phyloP scores from a whole-genome alignment of 2,329 filamentous ascomycete genomes.

The Ustilaginoidea virens region DNA sequence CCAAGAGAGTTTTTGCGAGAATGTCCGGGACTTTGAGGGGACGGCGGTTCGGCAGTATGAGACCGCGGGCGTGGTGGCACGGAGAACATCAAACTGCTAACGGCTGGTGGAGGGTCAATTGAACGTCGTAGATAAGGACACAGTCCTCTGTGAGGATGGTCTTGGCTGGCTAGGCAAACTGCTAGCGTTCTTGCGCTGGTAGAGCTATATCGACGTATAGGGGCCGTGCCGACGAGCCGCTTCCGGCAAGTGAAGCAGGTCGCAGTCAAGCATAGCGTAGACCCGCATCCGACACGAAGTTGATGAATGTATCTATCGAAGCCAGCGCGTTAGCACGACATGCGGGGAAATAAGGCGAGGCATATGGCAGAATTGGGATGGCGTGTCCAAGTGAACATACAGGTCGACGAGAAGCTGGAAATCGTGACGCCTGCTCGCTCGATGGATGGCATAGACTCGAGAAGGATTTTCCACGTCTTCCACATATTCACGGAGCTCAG shows the following conservation, averaged over 20 bases:
- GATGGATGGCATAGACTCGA: constrained; percentile 44
- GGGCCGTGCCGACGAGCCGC: constrained; percentile 48
- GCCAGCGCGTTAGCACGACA: background rate
- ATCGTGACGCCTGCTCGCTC: constrained; percentile 43
- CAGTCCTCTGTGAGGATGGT: constrained; percentile 56
- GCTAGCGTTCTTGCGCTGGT: constrained; percentile 72
- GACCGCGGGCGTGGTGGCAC: constrained; percentile 9
- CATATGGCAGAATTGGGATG: background rate
- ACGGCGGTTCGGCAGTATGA: constrained; percentile 2
- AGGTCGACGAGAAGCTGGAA: constrained; percentile 54
- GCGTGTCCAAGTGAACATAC: constrained; percentile 22
- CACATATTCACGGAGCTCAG: constrained; percentile 37
- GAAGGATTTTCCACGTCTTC: constrained; percentile 46
- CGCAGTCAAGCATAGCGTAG: constrained; percentile 50
- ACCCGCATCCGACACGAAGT: constrained; percentile 66
- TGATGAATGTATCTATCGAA: constrained; percentile 56
- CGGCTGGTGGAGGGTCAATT: constrained; percentile 26
- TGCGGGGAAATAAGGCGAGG: background rate
- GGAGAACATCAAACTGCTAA: constrained; percentile 31
- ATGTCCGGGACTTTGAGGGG: too few relatives aligned
- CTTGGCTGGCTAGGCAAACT: constrained; percentile 64
- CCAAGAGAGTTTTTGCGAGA: constrained; percentile 1
- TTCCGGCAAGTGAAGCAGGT: constrained; percentile 71
- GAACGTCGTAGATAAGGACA: constrained; percentile 38
- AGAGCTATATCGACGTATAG: constrained; percentile 63